Base-by-base conservation (phyloP, 306 rosid genomes). In the Quercus glauca region DNA sequence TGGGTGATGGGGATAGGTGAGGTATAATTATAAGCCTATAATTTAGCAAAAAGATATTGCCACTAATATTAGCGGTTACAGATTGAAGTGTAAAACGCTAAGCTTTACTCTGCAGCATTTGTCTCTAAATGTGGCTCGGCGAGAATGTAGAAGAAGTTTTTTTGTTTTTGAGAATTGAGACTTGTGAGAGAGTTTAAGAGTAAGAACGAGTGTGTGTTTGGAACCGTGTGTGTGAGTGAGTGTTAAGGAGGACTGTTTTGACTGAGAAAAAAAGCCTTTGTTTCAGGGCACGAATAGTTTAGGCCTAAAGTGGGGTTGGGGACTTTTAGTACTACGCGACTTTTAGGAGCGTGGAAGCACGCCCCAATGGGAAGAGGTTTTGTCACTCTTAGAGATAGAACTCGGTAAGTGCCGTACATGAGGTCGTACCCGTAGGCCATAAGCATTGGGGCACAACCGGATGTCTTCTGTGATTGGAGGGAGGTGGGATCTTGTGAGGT, bases 21-120 rank as follows among this genome's bases (percentile, higher is more conserved):
- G 80, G 73, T 35, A 75, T 49, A 49, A 49, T 49, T 10, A 12
- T 49, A 49, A 49, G 53, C 53, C 53, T 49, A 49, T 33, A 81
- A 84, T 80, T 63, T 73, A 81, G 89, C 67, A 61, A 78, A 52
- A 76, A 49, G 53, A 59, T 23, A 18, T 49, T 29, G 59, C 63
- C 25, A 74, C 78, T 80, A 82, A 58, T 77, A 12, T 75, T 15
- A 73, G 76, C 84, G 77, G 90, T 86, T 89, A 61, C 80, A 9
- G 83, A 43, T 73, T 82, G 76, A 58, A 79, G 20, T 37, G 31
- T 37, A 56, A 78, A 55, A 81, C 75, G 72, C 65, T 52, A 61
- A 69, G 29, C 57, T 25, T 55, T 71, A 41, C 21, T 64, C 28
- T 52, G 63, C 52, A 35, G 63, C 56, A 18, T 68, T 76, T 76